phyloP scores from a whole-genome alignment of 75 land plant species.

The Azolla pinnata region DNA sequence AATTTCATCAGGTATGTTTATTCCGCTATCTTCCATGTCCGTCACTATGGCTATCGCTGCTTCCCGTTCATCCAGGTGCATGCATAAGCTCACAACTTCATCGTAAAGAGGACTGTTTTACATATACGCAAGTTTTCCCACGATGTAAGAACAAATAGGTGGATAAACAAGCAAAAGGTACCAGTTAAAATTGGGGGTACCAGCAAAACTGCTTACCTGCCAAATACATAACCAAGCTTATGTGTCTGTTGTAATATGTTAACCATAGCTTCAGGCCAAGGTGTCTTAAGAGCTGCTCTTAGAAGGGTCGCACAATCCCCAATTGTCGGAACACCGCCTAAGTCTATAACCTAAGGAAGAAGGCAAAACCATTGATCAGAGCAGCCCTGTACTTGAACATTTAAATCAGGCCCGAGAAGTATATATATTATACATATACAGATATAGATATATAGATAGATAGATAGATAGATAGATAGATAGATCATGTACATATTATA shows the following conservation, averaged over 20 bases:
- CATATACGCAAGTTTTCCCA: background rate
- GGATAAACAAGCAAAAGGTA: background rate
- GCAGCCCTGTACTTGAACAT: too few relatives aligned
- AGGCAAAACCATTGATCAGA: too few relatives aligned
- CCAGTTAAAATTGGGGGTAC: background rate
- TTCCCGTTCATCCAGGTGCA: constrained; percentile 76
- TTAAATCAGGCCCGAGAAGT: too few relatives aligned
- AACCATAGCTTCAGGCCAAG: constrained; percentile 79
- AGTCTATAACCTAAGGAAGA: constrained; percentile 91
- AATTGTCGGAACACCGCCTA: constrained; percentile 91
- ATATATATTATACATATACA: too few relatives aligned
- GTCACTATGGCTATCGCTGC: constrained; percentile 90
- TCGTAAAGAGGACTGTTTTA: constrained; percentile 75
- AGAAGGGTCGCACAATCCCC: constrained; percentile 94
- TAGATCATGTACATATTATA: too few relatives aligned
- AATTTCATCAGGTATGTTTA: constrained; percentile 57
- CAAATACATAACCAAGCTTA: constrained; percentile 79
- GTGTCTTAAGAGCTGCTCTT: constrained; percentile 84
- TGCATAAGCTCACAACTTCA: constrained; percentile 62
- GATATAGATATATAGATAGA: too few relatives aligned
- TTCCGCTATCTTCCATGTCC: constrained; percentile 82
- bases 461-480: too few relatives aligned
- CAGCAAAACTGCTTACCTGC: constrained; percentile 44
- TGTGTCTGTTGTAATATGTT: constrained; percentile 75
- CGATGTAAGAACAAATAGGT: background rate